Evolutionary conservation across 2,329 filamentous ascomycete species (phyloP).

Genomic region (Xylaria sp.): DNA sequence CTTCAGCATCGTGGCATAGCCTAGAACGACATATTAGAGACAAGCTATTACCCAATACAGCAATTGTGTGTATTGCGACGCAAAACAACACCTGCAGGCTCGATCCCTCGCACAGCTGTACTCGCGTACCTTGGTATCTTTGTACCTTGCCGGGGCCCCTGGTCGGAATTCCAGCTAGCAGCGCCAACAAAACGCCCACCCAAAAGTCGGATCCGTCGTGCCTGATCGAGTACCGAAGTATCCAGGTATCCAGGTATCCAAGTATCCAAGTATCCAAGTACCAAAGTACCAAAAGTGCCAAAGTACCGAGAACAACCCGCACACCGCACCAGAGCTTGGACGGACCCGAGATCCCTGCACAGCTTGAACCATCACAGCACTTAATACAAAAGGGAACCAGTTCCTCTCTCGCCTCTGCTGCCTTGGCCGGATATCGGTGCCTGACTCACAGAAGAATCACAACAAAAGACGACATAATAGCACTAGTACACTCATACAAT

Average conservation of each 20-base stretch:
- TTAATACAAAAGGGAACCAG: slow-evolving; percentile 48
- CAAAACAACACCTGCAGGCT: slow-evolving; percentile 8
- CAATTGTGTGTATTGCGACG: slow-evolving; percentile 12
- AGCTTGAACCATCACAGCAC: slow-evolving; percentile 40
- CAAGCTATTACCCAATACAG: slow-evolving; percentile 33
- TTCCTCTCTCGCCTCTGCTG: slow-evolving; percentile 44
- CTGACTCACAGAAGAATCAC: slow-evolving; percentile 50
- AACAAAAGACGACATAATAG: slow-evolving; percentile 48
- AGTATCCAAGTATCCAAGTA: slow-evolving; percentile 33
- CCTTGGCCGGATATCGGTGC: slow-evolving; percentile 50
- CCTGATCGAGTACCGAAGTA: slow-evolving; percentile 35
- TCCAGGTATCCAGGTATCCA: slow-evolving; percentile 28
- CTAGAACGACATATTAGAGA: slow-evolving; percentile 25
- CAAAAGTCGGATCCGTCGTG: slow-evolving; percentile 37
- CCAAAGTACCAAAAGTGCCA: slow-evolving; percentile 28
- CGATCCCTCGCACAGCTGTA: slow-evolving; percentile 26
- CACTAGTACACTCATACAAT: slow-evolving; percentile 40
- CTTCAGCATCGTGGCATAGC: slow-evolving; percentile 27
- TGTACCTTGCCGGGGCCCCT: slow-evolving; percentile 19
- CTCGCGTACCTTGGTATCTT: slow-evolving; percentile 28
- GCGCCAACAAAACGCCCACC: slow-evolving; percentile 37
- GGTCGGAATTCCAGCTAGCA: slow-evolving; percentile 32
- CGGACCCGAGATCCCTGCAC: slow-evolving; percentile 40
- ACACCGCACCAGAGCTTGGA: slow-evolving; percentile 35
- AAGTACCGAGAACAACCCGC: slow-evolving; percentile 30